phyloP scores from a whole-genome alignment of 2,329 filamentous ascomycete genomes.

The Paradendryphiella salina region DNA sequence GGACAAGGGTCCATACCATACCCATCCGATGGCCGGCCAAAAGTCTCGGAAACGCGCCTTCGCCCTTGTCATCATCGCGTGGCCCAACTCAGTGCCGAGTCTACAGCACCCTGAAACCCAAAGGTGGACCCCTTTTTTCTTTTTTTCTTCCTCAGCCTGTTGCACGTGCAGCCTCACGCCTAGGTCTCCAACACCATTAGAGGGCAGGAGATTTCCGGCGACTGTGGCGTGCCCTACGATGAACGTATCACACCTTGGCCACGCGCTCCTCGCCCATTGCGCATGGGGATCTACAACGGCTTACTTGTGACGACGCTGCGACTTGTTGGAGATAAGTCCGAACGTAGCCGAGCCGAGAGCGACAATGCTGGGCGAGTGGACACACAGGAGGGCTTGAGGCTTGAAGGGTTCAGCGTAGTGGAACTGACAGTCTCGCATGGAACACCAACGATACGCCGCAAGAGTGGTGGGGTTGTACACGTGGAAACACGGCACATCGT shows the following conservation, averaged over 20 bases:
- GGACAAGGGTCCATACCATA: background rate
- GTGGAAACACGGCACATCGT: conserved; percentile 26
- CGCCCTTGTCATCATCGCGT: conserved; percentile 10
- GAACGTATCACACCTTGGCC: conserved; percentile 1
- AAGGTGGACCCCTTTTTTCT: conserved; percentile 13
- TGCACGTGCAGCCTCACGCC: conserved; percentile 23
- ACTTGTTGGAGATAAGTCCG: conserved; percentile 13
- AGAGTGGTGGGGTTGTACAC: conserved; percentile 31
- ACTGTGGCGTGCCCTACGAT: conserved; percentile 7
- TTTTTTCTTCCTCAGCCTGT: background rate
- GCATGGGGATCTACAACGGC: background rate
- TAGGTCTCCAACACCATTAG: conserved; percentile 8
- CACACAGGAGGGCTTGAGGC: conserved; percentile 14
- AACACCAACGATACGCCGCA: conserved; percentile 26
- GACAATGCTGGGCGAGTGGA: conserved; percentile 19
- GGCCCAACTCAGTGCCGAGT: conserved; percentile 6
- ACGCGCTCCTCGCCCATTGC: conserved; percentile 3
- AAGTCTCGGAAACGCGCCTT: conserved; percentile 3
- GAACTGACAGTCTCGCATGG: conserved; percentile 38
- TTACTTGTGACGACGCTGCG: background rate
- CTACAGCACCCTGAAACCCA: conserved; percentile 18
- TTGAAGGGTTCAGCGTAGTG: conserved; percentile 28
- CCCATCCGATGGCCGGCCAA: background rate
- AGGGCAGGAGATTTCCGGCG: conserved; percentile 8
- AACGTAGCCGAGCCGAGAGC: conserved; percentile 16